Base-by-base conservation (phyloP, 2,329 filamentous ascomycete species). In the Diaporthe sp. region DNA sequence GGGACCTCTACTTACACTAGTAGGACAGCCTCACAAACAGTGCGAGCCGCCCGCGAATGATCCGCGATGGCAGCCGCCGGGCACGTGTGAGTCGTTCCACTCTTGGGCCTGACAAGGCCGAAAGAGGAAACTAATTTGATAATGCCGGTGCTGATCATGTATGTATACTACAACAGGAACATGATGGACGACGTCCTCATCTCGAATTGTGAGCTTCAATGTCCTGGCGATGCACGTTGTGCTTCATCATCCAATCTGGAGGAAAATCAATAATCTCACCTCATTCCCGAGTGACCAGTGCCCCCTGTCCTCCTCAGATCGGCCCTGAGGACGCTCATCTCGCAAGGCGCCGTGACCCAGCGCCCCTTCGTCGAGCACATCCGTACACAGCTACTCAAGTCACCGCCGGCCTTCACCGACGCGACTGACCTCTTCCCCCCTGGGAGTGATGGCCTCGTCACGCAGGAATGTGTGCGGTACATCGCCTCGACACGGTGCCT, bases 101-200 rank as follows among this genome's bases (percentile, higher is more conserved):
- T 53, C 15, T 25, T 15, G 22, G 28, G 22, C 25, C 17, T 28
- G 62, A 25, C n/a, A 2, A 6, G 34, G 13, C 65, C 65, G 65
- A 22, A 68, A 39, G 17, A 53, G 65, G 65, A 53, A 53, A 42
- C 65, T 39, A 42, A 68, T 68, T 68, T 53, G 65, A 68, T 39
- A 39, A 68, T 37, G 65, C 65, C n/a, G 65, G 65, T 28, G 65
- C 65, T 68, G 65, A 68, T 68, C 65, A 68, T 39, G 53, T n/a
- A 28, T 51, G 34, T 28, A 10, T 22, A 39, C 15, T 39, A 12
- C 59, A 65, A 22, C 49, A 84, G 83, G 55, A 84, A 84, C 74
- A 84, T 85, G 83, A 85, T 85, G 84, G 83, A 85, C 79, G 82
- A 85, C 79, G 83, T 82, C 78, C 80, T 84, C n/a, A 83, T 85